Evolutionary conservation across 179 eudicot species (phyloP).

Genomic region (Beta lomatogona): DNA sequence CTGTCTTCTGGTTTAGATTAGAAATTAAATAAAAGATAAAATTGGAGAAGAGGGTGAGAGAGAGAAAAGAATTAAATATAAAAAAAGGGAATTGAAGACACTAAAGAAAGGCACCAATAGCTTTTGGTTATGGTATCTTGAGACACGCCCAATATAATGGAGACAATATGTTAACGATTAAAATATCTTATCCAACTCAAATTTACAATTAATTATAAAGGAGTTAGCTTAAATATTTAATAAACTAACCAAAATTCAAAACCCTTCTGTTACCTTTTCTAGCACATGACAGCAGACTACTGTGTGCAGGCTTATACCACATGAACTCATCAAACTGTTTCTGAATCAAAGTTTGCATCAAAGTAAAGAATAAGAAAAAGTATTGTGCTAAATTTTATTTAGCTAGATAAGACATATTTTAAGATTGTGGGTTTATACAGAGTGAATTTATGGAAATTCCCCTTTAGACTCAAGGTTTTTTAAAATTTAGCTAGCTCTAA

Average conservation of each 20-base stretch:
- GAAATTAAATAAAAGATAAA: not conserved
- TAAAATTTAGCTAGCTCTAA: too few species aligned
- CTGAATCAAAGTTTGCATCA: conserved; percentile 20
- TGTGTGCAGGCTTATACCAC: conserved; percentile 13
- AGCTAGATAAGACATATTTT: too few species aligned
- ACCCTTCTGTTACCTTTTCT: conserved; percentile 19
- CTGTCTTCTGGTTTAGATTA: too few species aligned
- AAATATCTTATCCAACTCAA: conserved; percentile 25
- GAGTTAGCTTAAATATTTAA: not conserved
- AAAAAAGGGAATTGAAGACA: not conserved
- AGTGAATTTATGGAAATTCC: too few species aligned
- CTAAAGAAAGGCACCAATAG: conserved; percentile 20
- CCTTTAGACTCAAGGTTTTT: too few species aligned
- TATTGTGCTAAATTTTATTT: too few species aligned
- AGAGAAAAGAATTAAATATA: not conserved
- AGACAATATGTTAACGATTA: conserved; percentile 23
- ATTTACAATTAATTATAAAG: not conserved
- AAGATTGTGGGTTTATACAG: too few species aligned
- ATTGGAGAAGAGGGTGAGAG: not conserved
- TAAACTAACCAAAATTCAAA: not conserved
- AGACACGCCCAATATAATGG: conserved; percentile 41
- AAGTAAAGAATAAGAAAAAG: not conserved
- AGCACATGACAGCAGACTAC: conserved; percentile 26
- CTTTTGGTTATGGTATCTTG: conserved; percentile 44
- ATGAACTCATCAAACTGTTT: conserved; percentile 7